Base-by-base conservation (phyloP, 2,329 filamentous ascomycete species). In the Dothistroma septosporum region DNA sequence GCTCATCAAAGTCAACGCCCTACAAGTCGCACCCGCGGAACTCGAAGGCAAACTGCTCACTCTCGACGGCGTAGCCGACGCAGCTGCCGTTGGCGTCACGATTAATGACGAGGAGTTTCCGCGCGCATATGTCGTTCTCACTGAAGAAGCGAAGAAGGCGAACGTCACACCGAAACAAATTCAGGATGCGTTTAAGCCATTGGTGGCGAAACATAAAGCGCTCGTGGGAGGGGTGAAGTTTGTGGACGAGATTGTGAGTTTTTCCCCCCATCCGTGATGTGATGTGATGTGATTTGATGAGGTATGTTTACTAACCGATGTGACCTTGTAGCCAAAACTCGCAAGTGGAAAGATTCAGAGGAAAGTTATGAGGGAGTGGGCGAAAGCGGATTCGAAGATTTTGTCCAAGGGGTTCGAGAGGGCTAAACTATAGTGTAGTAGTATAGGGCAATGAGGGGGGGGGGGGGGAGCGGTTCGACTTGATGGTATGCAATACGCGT, bases 321-420 rank as follows among this genome's bases (percentile, higher is more conserved):
- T 28, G 24, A 28, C 6, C 6, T 28, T 28, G 28, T 46, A 67
- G 57, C 83, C 83, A 0, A 85, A 84, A 69, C 72, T 84, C 50
- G 78, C 80, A 12, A 82, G 79, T 61, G 83, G 83, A 9, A 86
- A 86, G 76, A 85, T 86, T 55, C 77, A 82, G 70, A 75, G 83
- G 53, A 84, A 84, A 66, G 70, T 80, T 6, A 75, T 86, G 74
- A 79, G 80, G 65, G 81, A 84, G 48, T 85, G 82, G 82, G 79
- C 83, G 7, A 84, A 82, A 73, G 74, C 75, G 60, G 83, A 85
- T 71, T 79, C 78, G 1, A 66, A 74, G 53, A 70, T 65, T 46
- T 68, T 76, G 55, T 64, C 65, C 35, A 67, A 64, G 57, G 63
- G 14, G 12, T 64, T 62, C 37, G 53, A 55, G 22, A 55, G 65